Conservation (phyloP, 192 early-diverging fungal species). For the Coemansia sp. region DNA sequence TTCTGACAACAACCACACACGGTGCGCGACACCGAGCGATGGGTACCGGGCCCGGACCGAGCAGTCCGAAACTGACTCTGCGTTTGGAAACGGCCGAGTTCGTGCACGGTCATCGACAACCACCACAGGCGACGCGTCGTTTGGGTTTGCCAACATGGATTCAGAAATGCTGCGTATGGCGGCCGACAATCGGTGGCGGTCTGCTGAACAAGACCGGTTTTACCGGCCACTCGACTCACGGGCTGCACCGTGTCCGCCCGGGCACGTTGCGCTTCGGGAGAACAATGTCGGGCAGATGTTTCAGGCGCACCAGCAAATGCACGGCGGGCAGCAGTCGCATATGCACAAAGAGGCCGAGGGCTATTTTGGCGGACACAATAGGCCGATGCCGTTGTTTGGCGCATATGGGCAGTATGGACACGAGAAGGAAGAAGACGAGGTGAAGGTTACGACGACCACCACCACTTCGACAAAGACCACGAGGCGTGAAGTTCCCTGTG, state of each 20-base stretch:
- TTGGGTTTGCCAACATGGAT: conserved; percentile 49
- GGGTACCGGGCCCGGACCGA: conserved; percentile 30
- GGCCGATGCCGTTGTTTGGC: conserved; percentile 37
- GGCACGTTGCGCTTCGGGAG: conserved; percentile 34
- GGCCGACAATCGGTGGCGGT: conserved; percentile 40
- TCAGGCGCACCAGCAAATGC: conserved; percentile 31
- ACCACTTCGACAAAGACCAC: conserved; percentile 38
- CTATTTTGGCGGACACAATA: conserved; percentile 25
- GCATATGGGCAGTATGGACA: conserved; percentile 6
- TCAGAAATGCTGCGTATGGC: conserved; percentile 47
- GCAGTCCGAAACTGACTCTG: conserved; percentile 36
- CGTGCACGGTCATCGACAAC: conserved; percentile 43
- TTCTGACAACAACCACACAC: neutral
- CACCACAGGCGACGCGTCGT: conserved; percentile 37
- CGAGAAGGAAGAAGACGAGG: conserved; percentile 23
- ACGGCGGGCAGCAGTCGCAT: conserved; percentile 20
- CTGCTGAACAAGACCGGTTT: conserved; percentile 17
- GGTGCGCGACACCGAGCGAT: conserved; percentile 9
- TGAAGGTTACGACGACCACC: conserved; percentile 41
- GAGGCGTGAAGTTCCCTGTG: conserved; percentile 12
- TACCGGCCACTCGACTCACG: conserved; percentile 28
- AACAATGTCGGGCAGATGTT: conserved; percentile 31
- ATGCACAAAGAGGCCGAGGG: conserved; percentile 34
- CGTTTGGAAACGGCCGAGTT: conserved; percentile 40
- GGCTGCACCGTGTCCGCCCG: conserved; percentile 9